A percentile compares a stretch with the other conserved stretches of the same genome.
phyloP scores from a whole-genome alignment of 2,329 filamentous ascomycete genomes.

The Aspergillus pseudoterreus region DNA sequence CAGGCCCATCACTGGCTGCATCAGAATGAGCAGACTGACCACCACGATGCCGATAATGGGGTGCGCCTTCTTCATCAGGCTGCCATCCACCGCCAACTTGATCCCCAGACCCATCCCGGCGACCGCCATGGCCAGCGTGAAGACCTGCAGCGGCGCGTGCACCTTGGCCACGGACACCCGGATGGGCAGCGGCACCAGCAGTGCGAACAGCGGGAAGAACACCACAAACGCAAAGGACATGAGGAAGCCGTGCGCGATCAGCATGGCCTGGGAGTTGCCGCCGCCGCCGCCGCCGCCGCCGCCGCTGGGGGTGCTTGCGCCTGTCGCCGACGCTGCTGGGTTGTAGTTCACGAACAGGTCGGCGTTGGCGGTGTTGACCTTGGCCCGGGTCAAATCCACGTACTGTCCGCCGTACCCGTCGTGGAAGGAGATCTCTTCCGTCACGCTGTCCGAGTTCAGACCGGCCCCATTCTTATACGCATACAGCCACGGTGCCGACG shows the following conservation, averaged over 20 bases:
- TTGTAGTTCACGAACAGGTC: constrained; percentile 12
- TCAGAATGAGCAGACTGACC: constrained; percentile 50
- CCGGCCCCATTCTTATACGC: constrained; percentile 20
- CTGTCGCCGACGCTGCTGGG: constrained; percentile 3
- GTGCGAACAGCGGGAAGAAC: constrained; percentile 19
- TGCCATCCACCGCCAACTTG: constrained; percentile 41
- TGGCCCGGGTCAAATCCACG: constrained; percentile 20
- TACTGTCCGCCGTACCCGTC: constrained; percentile 16
- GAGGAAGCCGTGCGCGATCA: constrained; percentile 17
- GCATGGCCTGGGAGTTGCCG: not conserved
- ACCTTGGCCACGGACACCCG: constrained; percentile 9
- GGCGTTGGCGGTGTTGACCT: constrained; percentile 15
- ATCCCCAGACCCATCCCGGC: constrained; percentile 51
- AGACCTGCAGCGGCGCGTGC: constrained; percentile 34
- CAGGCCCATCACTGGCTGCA: constrained; percentile 52
- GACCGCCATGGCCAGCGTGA: constrained; percentile 47
- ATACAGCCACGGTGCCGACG: constrained; percentile 25
- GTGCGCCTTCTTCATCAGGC: constrained; percentile 41
- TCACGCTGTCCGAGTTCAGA: constrained; percentile 17
- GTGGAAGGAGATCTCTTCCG: constrained; percentile 17
- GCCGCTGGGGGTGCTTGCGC: not conserved
- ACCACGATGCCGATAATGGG: constrained; percentile 52
- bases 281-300: not conserved
- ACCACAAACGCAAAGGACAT: constrained; percentile 21
- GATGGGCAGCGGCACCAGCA: constrained; percentile 13